Evolutionary conservation across 2,329 filamentous ascomycete species (phyloP).

Genomic region (Thermomyces lanuginosus): DNA sequence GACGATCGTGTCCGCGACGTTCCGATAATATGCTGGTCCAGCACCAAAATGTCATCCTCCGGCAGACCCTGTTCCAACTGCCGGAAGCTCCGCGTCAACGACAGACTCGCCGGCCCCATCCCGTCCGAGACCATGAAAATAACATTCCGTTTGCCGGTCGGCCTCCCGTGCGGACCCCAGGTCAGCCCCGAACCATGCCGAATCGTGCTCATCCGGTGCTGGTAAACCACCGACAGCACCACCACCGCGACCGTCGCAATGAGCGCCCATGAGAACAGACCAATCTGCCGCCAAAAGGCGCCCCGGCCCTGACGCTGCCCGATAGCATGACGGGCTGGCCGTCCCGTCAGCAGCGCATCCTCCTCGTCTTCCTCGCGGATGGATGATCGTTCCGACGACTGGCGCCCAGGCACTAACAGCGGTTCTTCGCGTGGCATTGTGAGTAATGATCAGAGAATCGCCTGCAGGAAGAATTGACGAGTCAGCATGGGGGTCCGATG

Average conservation of each 20-base stretch:
- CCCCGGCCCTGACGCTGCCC: conserved; percentile 26
- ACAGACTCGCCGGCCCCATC: conserved; percentile 87
- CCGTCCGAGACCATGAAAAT: conserved; percentile 99
- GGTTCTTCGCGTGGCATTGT: conserved; percentile 32
- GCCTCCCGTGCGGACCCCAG: conserved; percentile 27
- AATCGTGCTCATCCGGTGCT: conserved; percentile 41
- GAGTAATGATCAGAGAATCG: conserved; percentile 1
- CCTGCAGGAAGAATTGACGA: conserved; percentile 1
- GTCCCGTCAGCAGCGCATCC: conserved; percentile 45
- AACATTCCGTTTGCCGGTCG: conserved; percentile 65
- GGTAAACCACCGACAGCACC: conserved; percentile 64
- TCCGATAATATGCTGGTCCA: conserved; percentile 83
- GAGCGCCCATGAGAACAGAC: conserved; percentile 68
- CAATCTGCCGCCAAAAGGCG: conserved; percentile 53
- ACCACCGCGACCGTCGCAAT: conserved; percentile 64
- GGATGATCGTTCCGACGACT: conserved; percentile 40
- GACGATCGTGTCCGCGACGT: conserved; percentile 73
- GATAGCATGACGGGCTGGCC: conserved; percentile 21
- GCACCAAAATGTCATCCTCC: conserved; percentile 54
- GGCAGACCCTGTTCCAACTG: conserved; percentile 63
- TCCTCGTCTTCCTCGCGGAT: conserved; percentile 43
- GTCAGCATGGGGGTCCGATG: too few species aligned
- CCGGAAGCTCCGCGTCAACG: conserved; percentile 69
- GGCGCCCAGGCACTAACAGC: conserved; percentile 37
- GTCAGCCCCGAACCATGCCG: conserved; percentile 14